Evolutionary conservation across 2,329 filamentous ascomycete species (phyloP), one percentile per base, ranked within the genome.

Genomic region (Diplodia corticola): DNA sequence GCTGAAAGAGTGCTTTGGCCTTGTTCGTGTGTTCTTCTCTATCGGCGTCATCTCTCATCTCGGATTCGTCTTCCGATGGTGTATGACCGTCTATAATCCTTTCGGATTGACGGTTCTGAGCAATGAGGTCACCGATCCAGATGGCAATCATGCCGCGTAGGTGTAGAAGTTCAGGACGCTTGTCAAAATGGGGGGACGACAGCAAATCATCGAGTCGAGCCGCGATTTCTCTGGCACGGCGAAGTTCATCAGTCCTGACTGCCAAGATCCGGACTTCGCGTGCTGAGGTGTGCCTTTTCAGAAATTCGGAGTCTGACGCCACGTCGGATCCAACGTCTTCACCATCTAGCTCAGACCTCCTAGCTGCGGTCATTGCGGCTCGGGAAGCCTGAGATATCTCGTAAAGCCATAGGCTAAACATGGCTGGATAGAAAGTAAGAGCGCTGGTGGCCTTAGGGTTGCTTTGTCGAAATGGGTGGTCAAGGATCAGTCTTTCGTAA

Each of bases 361-460:
- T 54, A 46, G 33, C 48, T 24, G 48, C 30, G 6, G 64, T 48
- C 12, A 54, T 46, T 26, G 55, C 57, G 15, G 12, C n/a, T 85
- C 85, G 80, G 88, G 88, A 78, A 67, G 73, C 76, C 54, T 86
- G 82, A 72, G 91, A 86, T 1, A 88, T 82, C 68, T 90, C 87
- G 75, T 92, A 93, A 61, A 97, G 85, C 86, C 95, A 94, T 53
- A 92, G 85, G 57, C 88, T 88, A 71, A 94, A 89, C 80, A 96
- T 85, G 15, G 90, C 90, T 15, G 91, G 88, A 79, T 92, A 93
- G 75, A 97, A 96, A 68, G 92, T 88, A 44, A 91, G 74, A 12
- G 91, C 88, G 69, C 87, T 90, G 49, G 89, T 79, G 3, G 82
- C 79, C 60, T 86, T 79, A 0, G 88, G 87, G 5, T 84, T 82